Base-by-base conservation (phyloP, 2,329 filamentous ascomycete species). In the Fusarium tricinctum region DNA sequence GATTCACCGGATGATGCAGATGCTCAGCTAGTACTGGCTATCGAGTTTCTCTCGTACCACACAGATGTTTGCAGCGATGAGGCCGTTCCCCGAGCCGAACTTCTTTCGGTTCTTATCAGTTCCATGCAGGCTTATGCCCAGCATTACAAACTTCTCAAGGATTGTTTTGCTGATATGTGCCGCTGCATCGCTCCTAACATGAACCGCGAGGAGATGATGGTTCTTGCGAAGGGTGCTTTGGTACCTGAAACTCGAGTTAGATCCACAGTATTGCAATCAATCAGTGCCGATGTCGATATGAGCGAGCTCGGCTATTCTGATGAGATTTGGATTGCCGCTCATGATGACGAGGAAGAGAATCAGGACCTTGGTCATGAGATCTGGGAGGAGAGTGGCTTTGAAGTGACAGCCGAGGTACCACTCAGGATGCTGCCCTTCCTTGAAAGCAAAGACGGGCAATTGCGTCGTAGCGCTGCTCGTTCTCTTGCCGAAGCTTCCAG, bases 91-190 rank as follows among this genome's bases (percentile, higher is more conserved):
- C 89, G 96, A 10, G 85, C 87, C 51, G 88, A 94, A 60, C 84
- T 97, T 38, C 79, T 98, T 6, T 83, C 87, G 4, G 84, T 87
- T 5, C 83, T 99, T 38, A 90, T 97, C 58, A 84, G 84, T 44
- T 91, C 94, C 2, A 97, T 99, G 92, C 92, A 97, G 76, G 87
- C 82, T 63, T 97, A 97, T 78, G 91, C 89, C 44, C 94, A 97
- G 75, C 96, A 99, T 79, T 97, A 97, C 83, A 97, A 97, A 80
- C 84, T 94, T 59, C 89, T 97, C 80, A 97, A 95, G 78, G 96
- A 99, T 79, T 97, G 93, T 74, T 88, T 99, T 67, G 86, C 91
- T 54, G 93, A 98, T 77, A 86, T 97, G 69, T 93, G 92, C 74
- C 90, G 94, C 62, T 94, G 91, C 68, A 86, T 98, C 51, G 91